Base-by-base conservation (phyloP, 2,329 filamentous ascomycete species). In the Lasiodiplodia theobromae region DNA sequence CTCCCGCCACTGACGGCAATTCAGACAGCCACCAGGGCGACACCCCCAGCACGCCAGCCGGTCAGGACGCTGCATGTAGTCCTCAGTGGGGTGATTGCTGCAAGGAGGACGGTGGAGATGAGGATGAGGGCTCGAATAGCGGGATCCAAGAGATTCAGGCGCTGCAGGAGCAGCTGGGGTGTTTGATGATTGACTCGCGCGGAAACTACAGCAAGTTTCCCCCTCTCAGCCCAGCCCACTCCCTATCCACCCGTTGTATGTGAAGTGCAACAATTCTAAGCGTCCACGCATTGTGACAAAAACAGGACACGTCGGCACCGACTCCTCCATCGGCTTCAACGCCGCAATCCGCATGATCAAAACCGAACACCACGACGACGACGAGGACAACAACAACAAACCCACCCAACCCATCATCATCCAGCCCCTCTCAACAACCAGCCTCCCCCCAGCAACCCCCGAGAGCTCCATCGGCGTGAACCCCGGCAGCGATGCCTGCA, bases 311-410 rank as follows among this genome's bases (percentile, higher is more conserved):
- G 75, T 79, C 28, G 77, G 78, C 7, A 73, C 76, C 16, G 76
- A 79, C 60, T 79, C 77, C 21, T 77, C 79, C 40, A 79, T 79
- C 11, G 76, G 77, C 10, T 79, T 79, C 71, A 79, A 79, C 60
- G 77, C 76, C 28, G 77, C 76, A 6, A 76, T 79, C 23, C 76
- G 74, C 37, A 75, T 75, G 21, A 73, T 79, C 49, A 75, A 76
- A 44, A 72, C 70, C 25, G 64, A 66, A 18, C 44, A 3, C 12
- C 14, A 4, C 1, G 2, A 12, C 3, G 16, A 44, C 40, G 40
- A 44, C 5, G 4, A 14, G 12, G 38, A 40, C 25, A 51, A 71
- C 31, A 53, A 68, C 1, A 73, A 69, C 44, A 72, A 74, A 31
- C 71, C 40, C 16, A 25, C 31, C 11, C 10, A 74, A 11, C 72